A percentile compares a stretch with the other conserved stretches of the same genome.
These are phyloP conservation scores for Dactylellina drechsleri DNA, from an alignment of 2,329 filamentous ascomycete species.

Conservation along the genomic window DNA sequence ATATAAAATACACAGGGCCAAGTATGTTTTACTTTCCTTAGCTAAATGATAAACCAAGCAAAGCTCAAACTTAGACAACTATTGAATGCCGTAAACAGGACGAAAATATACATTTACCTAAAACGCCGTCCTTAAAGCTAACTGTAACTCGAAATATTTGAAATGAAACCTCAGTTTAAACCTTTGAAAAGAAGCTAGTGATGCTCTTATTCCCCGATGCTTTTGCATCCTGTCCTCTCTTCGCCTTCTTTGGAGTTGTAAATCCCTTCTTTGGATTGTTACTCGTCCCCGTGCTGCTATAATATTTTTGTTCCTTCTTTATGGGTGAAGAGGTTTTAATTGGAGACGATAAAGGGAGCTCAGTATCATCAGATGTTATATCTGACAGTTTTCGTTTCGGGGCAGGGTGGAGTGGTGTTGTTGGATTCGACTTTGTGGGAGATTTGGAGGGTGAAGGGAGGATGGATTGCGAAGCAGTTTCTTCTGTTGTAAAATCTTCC, in stretches of 20 bases:
- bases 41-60: too few species aligned
- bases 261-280: slow-evolving; percentile 53
- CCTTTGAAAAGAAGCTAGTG: slow-evolving; percentile 69
- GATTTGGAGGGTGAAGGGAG: slow-evolving; percentile 53
- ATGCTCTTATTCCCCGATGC: slow-evolving; percentile 63
- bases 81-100: too few species aligned
- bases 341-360: slow-evolving; percentile 56
- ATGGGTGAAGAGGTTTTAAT: slow-evolving; percentile 56
- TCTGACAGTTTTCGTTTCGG: slow-evolving; percentile 49
- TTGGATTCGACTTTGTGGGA: slow-evolving; percentile 59
- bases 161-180: slow-evolving; percentile 2
- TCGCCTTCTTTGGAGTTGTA: slow-evolving; percentile 56
- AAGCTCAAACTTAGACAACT: too few species aligned
- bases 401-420: slow-evolving; percentile 54
- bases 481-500: slow-evolving; percentile 14
- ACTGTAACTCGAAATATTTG: not conserved
- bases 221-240: slow-evolving; percentile 57
- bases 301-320: slow-evolving; percentile 54
- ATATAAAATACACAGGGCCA: too few species aligned
- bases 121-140: not conserved
- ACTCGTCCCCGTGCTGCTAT: slow-evolving; percentile 44
- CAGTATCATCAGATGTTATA: slow-evolving; percentile 52
- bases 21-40: too few species aligned
- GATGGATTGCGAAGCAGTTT: slow-evolving; percentile 14
- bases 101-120: not conserved